Evolutionary conservation across 352 stramenopile species (phyloP), one percentile per base, ranked within the genome.

Genomic region (Pythium plurisporium): DNA sequence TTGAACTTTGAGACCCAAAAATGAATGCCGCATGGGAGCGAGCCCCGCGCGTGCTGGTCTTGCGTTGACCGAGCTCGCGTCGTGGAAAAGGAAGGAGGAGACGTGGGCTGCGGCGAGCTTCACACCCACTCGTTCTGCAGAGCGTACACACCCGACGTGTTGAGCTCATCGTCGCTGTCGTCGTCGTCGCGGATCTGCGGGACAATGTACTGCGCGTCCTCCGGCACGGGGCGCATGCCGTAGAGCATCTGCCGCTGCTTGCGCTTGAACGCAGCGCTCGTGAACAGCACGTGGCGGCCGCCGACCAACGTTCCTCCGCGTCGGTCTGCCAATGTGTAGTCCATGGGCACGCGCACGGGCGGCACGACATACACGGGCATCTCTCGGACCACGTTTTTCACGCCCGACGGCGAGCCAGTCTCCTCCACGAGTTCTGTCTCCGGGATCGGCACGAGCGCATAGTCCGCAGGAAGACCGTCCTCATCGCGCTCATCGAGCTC

Each of bases 211-310:
- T 51, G 59, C 20, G 11, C 42, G 48, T 59, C n/a, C 54, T 85
- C 75, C 0, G 62, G 56, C 38, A 88, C 67, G 0, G 47, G 37
- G 27, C 72, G 65, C 23, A 86, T 69, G 14, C 74, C 65, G 15
- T 63, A 50, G 17, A 70, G 23, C 55, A 74, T 59, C 55, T 75
- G 69, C 45, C 75, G 64, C 41, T 64, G 61, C 46, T 74, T 71
- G 19, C 78, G 73, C 57, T 85, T 85, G 59, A 85, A 88, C 0
- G 63, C 76, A 11, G 66, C 65, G 42, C 73, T 75, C n/a, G 75
- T 88, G 53, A 83, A 88, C 0, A 85, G 47, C 43, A 88, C 67
- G 20, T 72, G 62, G 9, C 52, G 62, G 0, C 75, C 75, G 5
- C 70, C 72, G 33, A 88, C 75, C 4, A 63, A 79, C 27, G 73